phyloP scores from a whole-genome alignment of 768 basidiomycete species.

The Chalciporus chontae region DNA sequence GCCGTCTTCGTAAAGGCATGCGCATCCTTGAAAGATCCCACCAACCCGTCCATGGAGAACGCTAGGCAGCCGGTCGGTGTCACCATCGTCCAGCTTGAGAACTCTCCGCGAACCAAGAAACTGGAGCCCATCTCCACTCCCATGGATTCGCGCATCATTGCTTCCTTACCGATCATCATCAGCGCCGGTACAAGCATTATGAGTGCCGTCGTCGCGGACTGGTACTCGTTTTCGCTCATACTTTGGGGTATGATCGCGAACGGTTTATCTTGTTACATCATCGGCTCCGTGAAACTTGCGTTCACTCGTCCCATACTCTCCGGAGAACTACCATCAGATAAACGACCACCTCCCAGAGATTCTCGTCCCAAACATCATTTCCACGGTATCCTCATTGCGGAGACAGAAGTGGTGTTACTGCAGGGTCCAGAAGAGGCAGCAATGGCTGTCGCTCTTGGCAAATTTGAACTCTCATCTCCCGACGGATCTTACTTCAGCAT shows the following conservation, averaged over 20 bases:
- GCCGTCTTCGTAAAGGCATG: constrained; percentile 16
- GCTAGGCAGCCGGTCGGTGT: constrained; percentile 6
- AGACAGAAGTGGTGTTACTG: constrained; percentile 5
- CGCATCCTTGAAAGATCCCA: not conserved
- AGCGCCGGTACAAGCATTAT: constrained; percentile 17
- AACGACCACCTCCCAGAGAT: not conserved
- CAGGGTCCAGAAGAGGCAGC: constrained; percentile 12
- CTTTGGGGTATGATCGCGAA: constrained; percentile 27
- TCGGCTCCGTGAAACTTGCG: constrained; percentile 18
- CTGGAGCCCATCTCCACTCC: not conserved
- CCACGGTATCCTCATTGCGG: constrained; percentile 4
- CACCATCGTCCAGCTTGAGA: constrained; percentile 17
- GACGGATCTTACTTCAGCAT: constrained; percentile 8
- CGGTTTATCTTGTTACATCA: constrained; percentile 23
- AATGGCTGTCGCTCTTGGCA: constrained; percentile 9
- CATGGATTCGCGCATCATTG: not conserved
- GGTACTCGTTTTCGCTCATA: constrained; percentile 27
- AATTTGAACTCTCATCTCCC: not conserved
- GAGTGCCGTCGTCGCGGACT: constrained; percentile 21
- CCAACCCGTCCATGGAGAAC: constrained; percentile 9
- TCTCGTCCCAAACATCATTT: not conserved
- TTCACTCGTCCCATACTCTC: constrained; percentile 15
- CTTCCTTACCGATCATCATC: constrained; percentile 13
- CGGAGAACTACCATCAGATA: not conserved
- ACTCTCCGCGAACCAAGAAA: constrained; percentile 4